Evolutionary conservation across 2,329 filamentous ascomycete species (phyloP).

Genomic region (Raffaelea albimanens): DNA sequence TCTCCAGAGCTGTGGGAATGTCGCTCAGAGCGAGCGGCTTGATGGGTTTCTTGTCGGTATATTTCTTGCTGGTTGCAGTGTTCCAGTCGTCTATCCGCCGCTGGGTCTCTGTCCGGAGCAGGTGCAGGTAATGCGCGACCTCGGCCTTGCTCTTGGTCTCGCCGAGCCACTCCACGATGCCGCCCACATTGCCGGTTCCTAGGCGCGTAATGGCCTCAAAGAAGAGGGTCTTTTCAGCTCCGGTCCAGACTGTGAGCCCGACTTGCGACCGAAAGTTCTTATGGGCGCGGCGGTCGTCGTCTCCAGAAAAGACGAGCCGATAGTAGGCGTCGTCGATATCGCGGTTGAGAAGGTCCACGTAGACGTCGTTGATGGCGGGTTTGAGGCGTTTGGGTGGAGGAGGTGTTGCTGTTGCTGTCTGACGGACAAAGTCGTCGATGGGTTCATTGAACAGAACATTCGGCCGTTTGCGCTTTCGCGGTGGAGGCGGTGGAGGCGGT

Average conservation of each 20-base stretch:
- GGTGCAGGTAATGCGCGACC: conserved; percentile 57
- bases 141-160: conserved; percentile 66
- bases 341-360: conserved; percentile 44
- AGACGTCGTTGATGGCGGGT: conserved; percentile 32
- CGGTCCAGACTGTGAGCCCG: conserved; percentile 61
- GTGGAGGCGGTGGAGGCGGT: too few relatives aligned
- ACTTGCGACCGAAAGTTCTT: conserved; percentile 39
- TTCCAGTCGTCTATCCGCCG: conserved; percentile 20
- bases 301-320: too few relatives aligned
- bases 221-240: conserved; percentile 59
- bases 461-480: conserved; percentile 1
- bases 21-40: conserved; percentile 39
- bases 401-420: conserved; percentile 19
- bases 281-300: too few relatives aligned
- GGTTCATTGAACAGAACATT: conserved; percentile 1
- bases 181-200: conserved; percentile 51
- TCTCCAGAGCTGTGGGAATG: conserved; percentile 60
- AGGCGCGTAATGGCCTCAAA: conserved; percentile 57
- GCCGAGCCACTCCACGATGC: conserved; percentile 50
- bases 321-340: conserved; percentile 43
- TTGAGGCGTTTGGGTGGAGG: conserved; percentile 14
- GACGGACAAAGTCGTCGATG: not conserved
- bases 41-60: conserved; percentile 7
- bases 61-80: not conserved
- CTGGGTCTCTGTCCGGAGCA: conserved; percentile 45